Percentiles rank a stretch among this genome's conserved stretches.
phyloP scores from a whole-genome alignment of 2,329 filamentous ascomycete genomes.

The Monosporascus ibericus region DNA sequence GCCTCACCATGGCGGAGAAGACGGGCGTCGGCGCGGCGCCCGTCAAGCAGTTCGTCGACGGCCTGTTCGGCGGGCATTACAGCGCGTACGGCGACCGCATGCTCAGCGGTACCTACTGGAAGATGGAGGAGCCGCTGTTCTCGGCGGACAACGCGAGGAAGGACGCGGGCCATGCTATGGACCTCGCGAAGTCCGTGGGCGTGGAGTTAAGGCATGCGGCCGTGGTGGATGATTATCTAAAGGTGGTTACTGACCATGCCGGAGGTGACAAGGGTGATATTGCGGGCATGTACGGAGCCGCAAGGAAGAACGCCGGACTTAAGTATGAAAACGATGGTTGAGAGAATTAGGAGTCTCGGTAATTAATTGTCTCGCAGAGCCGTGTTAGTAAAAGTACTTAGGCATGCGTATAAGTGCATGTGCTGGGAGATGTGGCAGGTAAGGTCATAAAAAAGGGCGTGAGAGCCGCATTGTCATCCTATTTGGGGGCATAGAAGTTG shows the following conservation, averaged over 20 bases:
- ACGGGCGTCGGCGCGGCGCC: conserved; percentile 65
- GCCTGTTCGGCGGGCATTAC: conserved; percentile 71
- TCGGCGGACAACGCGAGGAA: conserved; percentile 77
- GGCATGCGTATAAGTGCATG: not conserved
- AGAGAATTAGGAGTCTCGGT: not conserved
- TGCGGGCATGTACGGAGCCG: conserved; percentile 75
- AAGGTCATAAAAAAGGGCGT: no score
- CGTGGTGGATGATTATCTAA: conserved; percentile 63
- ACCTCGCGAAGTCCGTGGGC: conserved; percentile 58
- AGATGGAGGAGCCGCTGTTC: conserved; percentile 73
- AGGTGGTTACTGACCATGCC: conserved; percentile 58
- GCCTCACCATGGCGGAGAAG: conserved; percentile 74
- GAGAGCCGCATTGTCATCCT: no score
- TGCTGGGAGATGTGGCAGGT: no score
- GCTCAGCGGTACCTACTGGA: conserved; percentile 69
- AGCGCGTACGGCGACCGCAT: conserved; percentile 70
- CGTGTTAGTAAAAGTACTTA: not conserved
- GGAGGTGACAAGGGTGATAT: conserved; percentile 69
- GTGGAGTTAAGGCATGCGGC: conserved; percentile 58
- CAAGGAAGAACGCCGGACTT: conserved; percentile 67
- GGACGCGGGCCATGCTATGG: conserved; percentile 69
- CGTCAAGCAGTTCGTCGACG: conserved; percentile 65
- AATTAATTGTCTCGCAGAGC: no score
- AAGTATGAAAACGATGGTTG: conserved; percentile 59
- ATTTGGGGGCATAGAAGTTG: no score